A percentile compares a stretch with the other conserved stretches of the same genome.
Conservation (phyloP, 768 basidiomycete species). For the Hygrocybe coccinea region DNA sequence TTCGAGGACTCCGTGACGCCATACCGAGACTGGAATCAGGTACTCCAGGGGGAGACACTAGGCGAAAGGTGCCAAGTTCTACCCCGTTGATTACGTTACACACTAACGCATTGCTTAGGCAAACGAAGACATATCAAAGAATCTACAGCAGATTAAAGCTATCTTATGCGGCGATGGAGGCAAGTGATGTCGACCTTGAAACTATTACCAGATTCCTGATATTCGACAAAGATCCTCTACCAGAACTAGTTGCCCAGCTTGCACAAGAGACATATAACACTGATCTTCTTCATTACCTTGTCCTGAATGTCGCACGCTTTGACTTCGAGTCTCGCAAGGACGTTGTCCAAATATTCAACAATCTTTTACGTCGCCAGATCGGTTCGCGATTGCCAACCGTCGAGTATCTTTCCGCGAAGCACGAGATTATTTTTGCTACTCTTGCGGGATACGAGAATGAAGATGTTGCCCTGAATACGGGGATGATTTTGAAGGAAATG, state of each 20-base stretch:
- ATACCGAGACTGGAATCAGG: constrained; percentile 71
- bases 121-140: constrained; percentile 83
- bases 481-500: constrained; percentile 98
- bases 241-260: constrained; percentile 89
- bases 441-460: constrained; percentile 93
- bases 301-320: constrained; percentile 77
- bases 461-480: constrained; percentile 94
- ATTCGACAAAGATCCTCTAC: constrained; percentile 59
- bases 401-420: constrained; percentile 80
- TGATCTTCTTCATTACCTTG: constrained; percentile 76
- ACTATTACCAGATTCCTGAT: constrained; percentile 1
- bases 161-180: constrained; percentile 87
- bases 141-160: constrained; percentile 83
- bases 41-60: constrained; percentile 68
- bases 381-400: constrained; percentile 94
- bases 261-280: constrained; percentile 94
- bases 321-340: constrained; percentile 93
- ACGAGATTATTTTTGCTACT: constrained; percentile 71
- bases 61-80: constrained; percentile 62
- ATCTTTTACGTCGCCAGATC: constrained; percentile 85
- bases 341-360: constrained; percentile 83
- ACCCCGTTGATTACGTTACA: constrained; percentile 7
- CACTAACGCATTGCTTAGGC: constrained; percentile 46
- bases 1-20: constrained; percentile 74
- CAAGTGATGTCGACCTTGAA: constrained; percentile 29